Evolutionary conservation across 2,329 filamentous ascomycete species (phyloP), one percentile per base, ranked within the genome.

Genomic region (Calonectria pseudoreteaudii): DNA sequence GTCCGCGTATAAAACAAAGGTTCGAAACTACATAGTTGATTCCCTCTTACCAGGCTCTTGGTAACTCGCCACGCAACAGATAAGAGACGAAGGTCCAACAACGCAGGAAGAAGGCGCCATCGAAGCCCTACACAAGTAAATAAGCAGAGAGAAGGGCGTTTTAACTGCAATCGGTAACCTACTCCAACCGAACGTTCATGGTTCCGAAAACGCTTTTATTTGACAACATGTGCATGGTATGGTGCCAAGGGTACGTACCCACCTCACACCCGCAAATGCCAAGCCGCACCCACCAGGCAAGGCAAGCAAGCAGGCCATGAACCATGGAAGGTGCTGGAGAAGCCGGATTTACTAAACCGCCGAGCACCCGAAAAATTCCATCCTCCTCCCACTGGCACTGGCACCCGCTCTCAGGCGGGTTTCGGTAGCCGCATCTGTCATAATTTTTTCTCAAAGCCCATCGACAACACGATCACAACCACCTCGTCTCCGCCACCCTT

Each of bases 381-480:
- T 49, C 58, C 65, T 30, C 14, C 36, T 44, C 58, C 71, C 53
- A 68, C 50, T 69, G 31, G n/a, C n/a, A n/a, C 71, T 64, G 38
- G 50, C 64, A 56, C 62, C 73, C 70, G 75, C 74, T 66, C 62
- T 66, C 62, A 49, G 62, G 65, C 72, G 72, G 64, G 69, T 75
- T 79, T 74, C 66, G 65, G 52, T 60, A 53, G 74, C 74, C 70
- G 64, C 73, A 70, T 56, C 64, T 68, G 28, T 78, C 74, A 77
- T 74, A 77, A 50, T 77, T 80, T 79, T 77, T 77, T 44, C 38
- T 41, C 34, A 64, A 52, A 44, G 66, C 68, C 38, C 66, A 64
- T 70, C 62, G 66, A 73, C 69, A 71, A 68, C 74, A 73, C 72
- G 65, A 47, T 28, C 60, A 70, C 72, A 38, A 26, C 49, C 44